Percentiles rank a stretch among this genome's conserved stretches.
Evolutionary conservation across 2,329 filamentous ascomycete genomes (phyloP).

Genomic region (Aspergillus hiratsukae): DNA sequence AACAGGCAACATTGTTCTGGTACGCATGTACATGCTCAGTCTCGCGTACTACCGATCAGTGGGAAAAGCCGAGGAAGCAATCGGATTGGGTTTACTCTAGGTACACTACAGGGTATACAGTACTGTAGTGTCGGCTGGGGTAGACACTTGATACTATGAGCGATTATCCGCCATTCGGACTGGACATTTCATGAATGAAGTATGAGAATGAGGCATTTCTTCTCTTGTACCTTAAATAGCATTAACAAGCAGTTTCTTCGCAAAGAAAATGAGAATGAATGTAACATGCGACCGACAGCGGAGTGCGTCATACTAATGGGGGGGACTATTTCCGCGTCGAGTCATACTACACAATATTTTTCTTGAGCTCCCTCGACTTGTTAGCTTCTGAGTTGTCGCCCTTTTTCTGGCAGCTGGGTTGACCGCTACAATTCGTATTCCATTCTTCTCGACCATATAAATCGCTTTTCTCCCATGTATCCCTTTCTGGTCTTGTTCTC

Average conservation of each 20-base stretch:
- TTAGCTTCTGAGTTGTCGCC: not conserved
- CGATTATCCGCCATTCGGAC: not conserved
- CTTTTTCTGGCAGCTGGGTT: not conserved
- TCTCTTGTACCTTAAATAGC: not conserved
- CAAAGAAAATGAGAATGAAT: not conserved
- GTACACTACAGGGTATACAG: not conserved
- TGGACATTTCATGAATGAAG: not conserved
- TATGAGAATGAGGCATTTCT: not conserved
- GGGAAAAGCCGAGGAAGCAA: not conserved
- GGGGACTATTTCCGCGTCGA: not conserved
- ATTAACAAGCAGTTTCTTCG: too few relatives aligned
- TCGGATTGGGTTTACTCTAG: not conserved
- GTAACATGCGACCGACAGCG: not conserved
- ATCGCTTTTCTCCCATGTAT: slow-evolving; percentile 12
- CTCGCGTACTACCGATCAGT: too few relatives aligned
- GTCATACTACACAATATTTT: slow-evolving; percentile 6
- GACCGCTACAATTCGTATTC: not conserved
- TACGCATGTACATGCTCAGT: too few relatives aligned
- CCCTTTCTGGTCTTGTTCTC: slow-evolving; percentile 6
- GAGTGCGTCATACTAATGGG: slow-evolving; percentile 1
- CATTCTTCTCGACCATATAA: not conserved
- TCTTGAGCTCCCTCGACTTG: not conserved
- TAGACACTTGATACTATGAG: not conserved
- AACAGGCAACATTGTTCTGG: too few relatives aligned
- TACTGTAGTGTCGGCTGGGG: not conserved